Percentiles rank a stretch among this genome's conserved stretches.
Conservation (phyloP, 129 eudicot genomes). For the Saposhnikovia divaricata region DNA sequence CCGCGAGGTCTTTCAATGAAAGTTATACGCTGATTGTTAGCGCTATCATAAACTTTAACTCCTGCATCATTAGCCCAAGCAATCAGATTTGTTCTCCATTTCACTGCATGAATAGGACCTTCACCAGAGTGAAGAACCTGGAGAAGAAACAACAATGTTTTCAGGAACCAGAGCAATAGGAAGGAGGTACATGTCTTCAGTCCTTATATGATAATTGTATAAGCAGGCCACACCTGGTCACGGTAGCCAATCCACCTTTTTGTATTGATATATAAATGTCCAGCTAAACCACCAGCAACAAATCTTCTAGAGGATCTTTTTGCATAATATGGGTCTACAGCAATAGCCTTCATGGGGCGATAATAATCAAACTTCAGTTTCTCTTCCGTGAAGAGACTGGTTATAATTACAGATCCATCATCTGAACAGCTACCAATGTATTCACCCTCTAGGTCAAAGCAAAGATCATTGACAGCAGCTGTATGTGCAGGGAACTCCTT, state of each 20-base stretch:
- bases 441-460: conserved; percentile 92
- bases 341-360: conserved; percentile 92
- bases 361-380: conserved; percentile 82
- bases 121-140: conserved; percentile 96
- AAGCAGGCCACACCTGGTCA: conserved; percentile 61
- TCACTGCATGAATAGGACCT: conserved; percentile 94
- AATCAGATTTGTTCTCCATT: conserved; percentile 86
- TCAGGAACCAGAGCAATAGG: not conserved
- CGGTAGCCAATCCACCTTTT: conserved; percentile 92
- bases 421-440: conserved; percentile 94
- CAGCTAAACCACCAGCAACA: conserved; percentile 96
- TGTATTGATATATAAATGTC: conserved; percentile 59
- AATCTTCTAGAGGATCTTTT: conserved; percentile 80
- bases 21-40: conserved; percentile 78
- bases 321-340: conserved; percentile 88
- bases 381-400: conserved; percentile 85
- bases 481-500: conserved; percentile 76
- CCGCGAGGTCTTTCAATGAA: conserved; percentile 94
- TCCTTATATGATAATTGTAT: not conserved
- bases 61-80: conserved; percentile 99
- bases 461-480: conserved; percentile 85
- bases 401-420: conserved; percentile 86
- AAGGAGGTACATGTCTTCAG: not conserved
- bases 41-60: conserved; percentile 86
- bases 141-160: conserved; percentile 4